Conservation (phyloP, 2,329 filamentous ascomycete genomes). For the Curvularia spicifera region DNA sequence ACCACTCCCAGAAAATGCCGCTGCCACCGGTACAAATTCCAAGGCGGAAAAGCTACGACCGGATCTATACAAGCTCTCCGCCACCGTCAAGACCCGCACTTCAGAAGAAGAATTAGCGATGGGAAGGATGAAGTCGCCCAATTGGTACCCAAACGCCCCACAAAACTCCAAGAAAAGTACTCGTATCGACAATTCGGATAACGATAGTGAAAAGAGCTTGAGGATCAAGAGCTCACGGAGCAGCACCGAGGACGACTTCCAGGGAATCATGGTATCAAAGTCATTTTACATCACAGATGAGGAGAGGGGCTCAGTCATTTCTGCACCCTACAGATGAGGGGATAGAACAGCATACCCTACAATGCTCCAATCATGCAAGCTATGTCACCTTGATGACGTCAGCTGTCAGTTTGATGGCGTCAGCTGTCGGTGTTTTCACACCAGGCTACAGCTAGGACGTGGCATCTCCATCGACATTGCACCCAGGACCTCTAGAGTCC, state of each 20-base stretch:
- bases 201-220: conserved; percentile 36
- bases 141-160: conserved; percentile 22
- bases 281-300: conserved; percentile 43
- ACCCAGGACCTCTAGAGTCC: not conserved
- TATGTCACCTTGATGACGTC: not conserved
- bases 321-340: conserved; percentile 11
- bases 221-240: conserved; percentile 25
- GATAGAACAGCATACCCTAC: not conserved
- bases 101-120: conserved; percentile 19
- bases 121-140: conserved; percentile 17
- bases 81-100: conserved; percentile 23
- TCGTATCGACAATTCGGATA: conserved; percentile 20
- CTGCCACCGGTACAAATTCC: conserved; percentile 13
- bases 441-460: not conserved
- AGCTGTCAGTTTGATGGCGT: not conserved
- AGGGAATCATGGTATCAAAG: conserved; percentile 40
- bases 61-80: conserved; percentile 32
- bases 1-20: conserved; percentile 18
- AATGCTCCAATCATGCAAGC: not conserved
- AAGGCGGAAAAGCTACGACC: conserved; percentile 27
- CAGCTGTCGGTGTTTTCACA: not conserved
- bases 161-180: conserved; percentile 20
- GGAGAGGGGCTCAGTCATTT: conserved; percentile 21
- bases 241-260: conserved; percentile 33
- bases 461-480: not conserved